phyloP scores from a whole-genome alignment of 2,329 filamentous ascomycete genomes.

The Talaromyces funiculosus region DNA sequence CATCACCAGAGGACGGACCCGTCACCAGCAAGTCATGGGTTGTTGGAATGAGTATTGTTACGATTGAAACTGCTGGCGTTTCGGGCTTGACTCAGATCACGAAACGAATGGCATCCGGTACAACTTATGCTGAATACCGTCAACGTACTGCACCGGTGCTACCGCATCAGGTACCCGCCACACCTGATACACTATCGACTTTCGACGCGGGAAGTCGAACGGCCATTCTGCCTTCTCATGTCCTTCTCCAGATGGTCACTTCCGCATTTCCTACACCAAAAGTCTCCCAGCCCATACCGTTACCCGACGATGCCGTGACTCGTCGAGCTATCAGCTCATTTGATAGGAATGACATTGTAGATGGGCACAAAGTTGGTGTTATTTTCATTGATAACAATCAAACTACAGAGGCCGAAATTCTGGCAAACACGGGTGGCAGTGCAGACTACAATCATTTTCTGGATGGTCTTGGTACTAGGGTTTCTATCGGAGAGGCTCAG shows the following conservation, averaged over 20 bases:
- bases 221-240: slow-evolving; percentile 43
- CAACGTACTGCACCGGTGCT: slow-evolving; percentile 42
- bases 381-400: slow-evolving; percentile 90
- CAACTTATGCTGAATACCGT: slow-evolving; percentile 45
- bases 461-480: slow-evolving; percentile 72
- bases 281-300: slow-evolving; percentile 63
- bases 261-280: slow-evolving; percentile 40
- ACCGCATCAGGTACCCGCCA: slow-evolving; percentile 40
- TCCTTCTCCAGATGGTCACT: slow-evolving; percentile 41
- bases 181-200: slow-evolving; percentile 35
- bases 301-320: slow-evolving; percentile 67
- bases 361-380: slow-evolving; percentile 92
- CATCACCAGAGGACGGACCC: slow-evolving; percentile 37
- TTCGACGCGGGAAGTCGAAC: slow-evolving; percentile 33
- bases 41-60: slow-evolving; percentile 48
- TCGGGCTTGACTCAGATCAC: slow-evolving; percentile 46
- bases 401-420: slow-evolving; percentile 72
- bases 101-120: slow-evolving; percentile 48
- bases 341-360: slow-evolving; percentile 81
- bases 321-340: slow-evolving; percentile 72
- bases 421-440: slow-evolving; percentile 80
- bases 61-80: slow-evolving; percentile 43
- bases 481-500: slow-evolving; percentile 70
- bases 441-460: slow-evolving; percentile 84
- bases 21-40: slow-evolving; percentile 46